Evolutionary conservation across 2,329 filamentous ascomycete genomes (phyloP).

Genomic region (Pseudogymnoascus sp.): DNA sequence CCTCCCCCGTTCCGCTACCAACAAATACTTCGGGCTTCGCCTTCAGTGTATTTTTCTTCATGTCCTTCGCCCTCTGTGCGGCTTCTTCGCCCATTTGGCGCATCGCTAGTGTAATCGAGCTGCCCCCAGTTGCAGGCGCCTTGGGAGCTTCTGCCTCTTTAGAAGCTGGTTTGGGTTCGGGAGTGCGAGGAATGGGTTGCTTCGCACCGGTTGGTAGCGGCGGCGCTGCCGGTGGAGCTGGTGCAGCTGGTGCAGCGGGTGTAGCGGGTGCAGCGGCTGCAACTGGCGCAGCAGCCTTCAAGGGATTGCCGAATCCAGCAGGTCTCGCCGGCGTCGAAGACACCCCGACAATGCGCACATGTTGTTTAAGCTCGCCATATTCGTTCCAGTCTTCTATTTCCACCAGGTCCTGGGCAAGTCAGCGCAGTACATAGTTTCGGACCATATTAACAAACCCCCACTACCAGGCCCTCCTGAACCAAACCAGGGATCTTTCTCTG

Average conservation of each 20-base stretch:
- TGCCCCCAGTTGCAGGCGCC: conserved; percentile 18
- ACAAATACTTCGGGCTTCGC: background rate
- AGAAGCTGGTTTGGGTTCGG: conserved; percentile 19
- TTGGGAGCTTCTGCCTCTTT: conserved; percentile 15
- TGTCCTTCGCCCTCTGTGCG: conserved; percentile 55
- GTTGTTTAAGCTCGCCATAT: conserved; percentile 86
- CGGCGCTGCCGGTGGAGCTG: conserved; percentile 19
- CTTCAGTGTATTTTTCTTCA: conserved; percentile 34
- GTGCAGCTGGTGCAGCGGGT: conserved; percentile 28
- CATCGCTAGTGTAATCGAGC: conserved; percentile 36
- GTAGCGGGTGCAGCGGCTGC: conserved; percentile 23
- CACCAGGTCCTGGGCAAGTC: conserved; percentile 64
- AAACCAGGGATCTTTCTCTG: conserved; percentile 76
- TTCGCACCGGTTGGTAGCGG: conserved; percentile 13
- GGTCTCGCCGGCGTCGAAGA: conserved; percentile 30
- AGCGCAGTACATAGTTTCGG: background rate
- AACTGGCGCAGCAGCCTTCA: conserved; percentile 12
- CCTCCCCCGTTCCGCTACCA: conserved; percentile 17
- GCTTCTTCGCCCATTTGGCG: conserved; percentile 57
- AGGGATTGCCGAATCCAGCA: background rate
- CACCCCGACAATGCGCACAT: conserved; percentile 55
- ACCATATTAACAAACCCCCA: conserved; percentile 60
- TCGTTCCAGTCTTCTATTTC: conserved; percentile 99
- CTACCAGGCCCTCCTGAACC: conserved; percentile 76
- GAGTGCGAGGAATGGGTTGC: conserved; percentile 13